phyloP scores from a whole-genome alignment of 2,329 filamentous ascomycete genomes.

The Niveomyces coronatus region DNA sequence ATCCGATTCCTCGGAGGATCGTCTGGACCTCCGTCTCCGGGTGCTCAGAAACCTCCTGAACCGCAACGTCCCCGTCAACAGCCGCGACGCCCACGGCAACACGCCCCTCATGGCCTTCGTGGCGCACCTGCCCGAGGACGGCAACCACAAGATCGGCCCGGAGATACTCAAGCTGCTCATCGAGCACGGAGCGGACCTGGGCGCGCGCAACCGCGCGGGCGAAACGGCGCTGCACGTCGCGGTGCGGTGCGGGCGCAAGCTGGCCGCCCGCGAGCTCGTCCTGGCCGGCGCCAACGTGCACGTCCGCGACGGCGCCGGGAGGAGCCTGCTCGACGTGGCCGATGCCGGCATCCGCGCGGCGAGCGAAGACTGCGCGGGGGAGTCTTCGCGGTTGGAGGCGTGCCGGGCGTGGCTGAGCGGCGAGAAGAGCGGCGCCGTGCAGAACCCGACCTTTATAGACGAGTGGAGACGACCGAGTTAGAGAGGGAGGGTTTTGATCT shows the following conservation, averaged over 20 bases:
- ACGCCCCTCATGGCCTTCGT: conserved; percentile 48
- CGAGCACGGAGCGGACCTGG: conserved; percentile 30
- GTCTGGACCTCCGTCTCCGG: conserved; percentile 19
- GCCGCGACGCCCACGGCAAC: conserved; percentile 40
- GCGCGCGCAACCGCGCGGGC: conserved; percentile 41
- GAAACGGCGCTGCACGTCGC: conserved; percentile 47
- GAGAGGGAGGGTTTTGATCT: too few species aligned
- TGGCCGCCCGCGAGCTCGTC: conserved; percentile 37
- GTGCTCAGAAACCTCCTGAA: conserved; percentile 22
- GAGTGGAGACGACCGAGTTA: conserved; percentile 27
- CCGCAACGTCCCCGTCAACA: conserved; percentile 36
- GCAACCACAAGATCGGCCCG: conserved; percentile 38
- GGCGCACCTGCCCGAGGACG: conserved; percentile 37
- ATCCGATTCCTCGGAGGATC: conserved; percentile 24
- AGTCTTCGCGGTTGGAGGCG: conserved; percentile 34
- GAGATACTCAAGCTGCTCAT: conserved; percentile 35
- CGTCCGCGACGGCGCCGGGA: conserved; percentile 32
- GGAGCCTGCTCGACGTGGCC: conserved; percentile 35
- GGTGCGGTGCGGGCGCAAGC: conserved; percentile 41
- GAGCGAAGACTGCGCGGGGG: conserved; percentile 8
- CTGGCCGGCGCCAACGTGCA: conserved; percentile 37
- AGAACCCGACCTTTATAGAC: conserved; percentile 28
- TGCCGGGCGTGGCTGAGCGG: conserved; percentile 37
- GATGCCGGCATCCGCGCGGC: conserved; percentile 27
- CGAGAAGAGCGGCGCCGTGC: conserved; percentile 21